These are phyloP conservation scores for Cotoneaster glaucophyllus DNA, from an alignment of 306 rosid genomes.

Conservation along the genomic window DNA sequence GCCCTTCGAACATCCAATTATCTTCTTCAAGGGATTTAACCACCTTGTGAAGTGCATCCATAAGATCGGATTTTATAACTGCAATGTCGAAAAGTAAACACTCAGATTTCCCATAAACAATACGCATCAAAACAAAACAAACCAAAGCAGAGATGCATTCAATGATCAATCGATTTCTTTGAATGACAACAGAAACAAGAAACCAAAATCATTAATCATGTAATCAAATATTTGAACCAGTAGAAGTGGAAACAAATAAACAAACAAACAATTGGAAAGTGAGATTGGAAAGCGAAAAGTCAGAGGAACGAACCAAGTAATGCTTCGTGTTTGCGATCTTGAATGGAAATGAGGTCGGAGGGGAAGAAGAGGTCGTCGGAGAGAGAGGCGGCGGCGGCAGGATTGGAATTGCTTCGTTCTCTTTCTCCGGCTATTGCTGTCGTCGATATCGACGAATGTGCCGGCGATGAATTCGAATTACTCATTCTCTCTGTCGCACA, in stretches of 20 bases:
- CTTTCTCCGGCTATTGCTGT: conserved; percentile 61
- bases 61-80: conserved; percentile 66
- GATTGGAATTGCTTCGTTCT: conserved; percentile 30
- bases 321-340: conserved; percentile 76
- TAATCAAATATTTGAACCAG: too few relatives aligned
- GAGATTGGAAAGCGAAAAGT: neutral
- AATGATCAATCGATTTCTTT: too few relatives aligned
- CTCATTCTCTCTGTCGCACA: conserved; percentile 27
- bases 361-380: conserved; percentile 59
- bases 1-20: conserved; percentile 94
- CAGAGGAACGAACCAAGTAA: conserved; percentile 47
- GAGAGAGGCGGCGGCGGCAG: conserved; percentile 26
- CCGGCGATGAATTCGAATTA: conserved; percentile 68
- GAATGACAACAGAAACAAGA: neutral
- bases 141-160: neutral
- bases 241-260: too few relatives aligned
- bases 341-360: conserved; percentile 50
- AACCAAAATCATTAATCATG: neutral
- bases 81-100: conserved; percentile 10
- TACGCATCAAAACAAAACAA: neutral
- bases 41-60: conserved; percentile 81
- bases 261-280: too few relatives aligned
- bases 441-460: conserved; percentile 71
- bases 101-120: neutral
- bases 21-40: conserved; percentile 84